These are phyloP conservation scores for Phoma sp. DNA, from an alignment of 2,329 filamentous ascomycete genomes.

Conservation along the genomic window DNA sequence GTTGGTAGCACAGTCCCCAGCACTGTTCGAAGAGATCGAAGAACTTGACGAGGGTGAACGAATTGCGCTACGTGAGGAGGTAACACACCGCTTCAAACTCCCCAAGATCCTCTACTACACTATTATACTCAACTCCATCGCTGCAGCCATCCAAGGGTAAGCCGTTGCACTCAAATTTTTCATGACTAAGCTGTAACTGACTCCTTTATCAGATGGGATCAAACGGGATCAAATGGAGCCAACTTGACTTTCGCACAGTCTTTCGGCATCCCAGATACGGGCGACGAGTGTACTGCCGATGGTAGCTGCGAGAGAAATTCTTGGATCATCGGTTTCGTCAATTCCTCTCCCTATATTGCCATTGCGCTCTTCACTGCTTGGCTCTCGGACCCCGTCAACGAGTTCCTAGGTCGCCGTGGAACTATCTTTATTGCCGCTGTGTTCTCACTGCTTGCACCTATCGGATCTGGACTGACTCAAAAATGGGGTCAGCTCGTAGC, in stretches of 20 bases:
- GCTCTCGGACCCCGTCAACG: conserved; percentile 41
- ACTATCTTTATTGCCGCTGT: conserved; percentile 46
- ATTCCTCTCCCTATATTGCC: conserved; percentile 41
- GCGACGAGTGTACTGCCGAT: conserved; percentile 27
- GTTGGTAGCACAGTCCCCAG: conserved; percentile 74
- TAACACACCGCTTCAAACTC: conserved; percentile 66
- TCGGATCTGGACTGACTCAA: conserved; percentile 47
- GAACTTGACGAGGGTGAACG: conserved; percentile 69
- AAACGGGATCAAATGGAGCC: conserved; percentile 60
- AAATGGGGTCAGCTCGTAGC: conserved; percentile 51
- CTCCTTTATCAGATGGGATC: conserved; percentile 62
- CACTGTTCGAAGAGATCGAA: conserved; percentile 67
- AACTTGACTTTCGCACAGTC: conserved; percentile 65
- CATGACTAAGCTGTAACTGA: conserved; percentile 58
- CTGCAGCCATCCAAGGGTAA: conserved; percentile 66
- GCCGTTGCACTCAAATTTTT: neutral
- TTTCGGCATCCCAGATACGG: conserved; percentile 40
- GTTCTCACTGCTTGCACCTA: conserved; percentile 45
- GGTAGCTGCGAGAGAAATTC: conserved; percentile 41
- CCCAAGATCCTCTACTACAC: conserved; percentile 69
- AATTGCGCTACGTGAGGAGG: conserved; percentile 65
- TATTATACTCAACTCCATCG: conserved; percentile 72
- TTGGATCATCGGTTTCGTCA: conserved; percentile 46
- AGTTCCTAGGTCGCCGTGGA: conserved; percentile 40
- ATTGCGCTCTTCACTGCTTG: conserved; percentile 39